Conservation (phyloP, 805 yeast species). For the Phaffomyces thermotolerans region DNA sequence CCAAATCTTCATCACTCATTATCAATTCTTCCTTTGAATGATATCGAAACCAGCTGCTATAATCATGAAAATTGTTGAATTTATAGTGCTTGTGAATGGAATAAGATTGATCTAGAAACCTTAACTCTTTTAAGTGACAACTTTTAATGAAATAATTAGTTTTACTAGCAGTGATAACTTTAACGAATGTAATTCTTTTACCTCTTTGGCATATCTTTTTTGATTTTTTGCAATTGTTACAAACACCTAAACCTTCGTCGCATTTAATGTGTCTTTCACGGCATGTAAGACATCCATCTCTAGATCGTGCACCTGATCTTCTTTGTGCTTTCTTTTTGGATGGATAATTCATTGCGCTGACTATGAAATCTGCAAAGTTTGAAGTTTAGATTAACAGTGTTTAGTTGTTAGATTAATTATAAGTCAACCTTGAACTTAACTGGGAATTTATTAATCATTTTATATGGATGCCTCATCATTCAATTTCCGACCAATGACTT, state of each 20-base stretch:
- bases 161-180: constrained; percentile 6
- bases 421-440: too few relatives aligned
- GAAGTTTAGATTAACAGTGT: too few relatives aligned
- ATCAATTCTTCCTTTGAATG: constrained; percentile 13
- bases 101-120: constrained; percentile 18
- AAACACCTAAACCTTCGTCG: constrained; percentile 49
- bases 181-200: constrained; percentile 38
- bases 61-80: constrained; percentile 14
- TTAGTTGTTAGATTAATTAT: too few relatives aligned
- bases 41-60: constrained; percentile 10
- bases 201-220: constrained; percentile 42
- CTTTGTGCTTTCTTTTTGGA: background rate
- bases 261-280: constrained; percentile 56
- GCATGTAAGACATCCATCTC: constrained; percentile 50
- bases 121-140: background rate
- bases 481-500: too few relatives aligned
- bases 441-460: too few relatives aligned
- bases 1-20: constrained; percentile 17
- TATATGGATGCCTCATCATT: too few relatives aligned
- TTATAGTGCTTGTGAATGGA: constrained; percentile 14
- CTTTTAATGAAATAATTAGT: background rate
- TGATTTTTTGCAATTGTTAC: constrained; percentile 44
- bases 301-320: constrained; percentile 17
- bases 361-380: too few relatives aligned
- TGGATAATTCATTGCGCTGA: too few relatives aligned